Base-by-base conservation (phyloP, 306 rosid species). In the Prunus mira region DNA sequence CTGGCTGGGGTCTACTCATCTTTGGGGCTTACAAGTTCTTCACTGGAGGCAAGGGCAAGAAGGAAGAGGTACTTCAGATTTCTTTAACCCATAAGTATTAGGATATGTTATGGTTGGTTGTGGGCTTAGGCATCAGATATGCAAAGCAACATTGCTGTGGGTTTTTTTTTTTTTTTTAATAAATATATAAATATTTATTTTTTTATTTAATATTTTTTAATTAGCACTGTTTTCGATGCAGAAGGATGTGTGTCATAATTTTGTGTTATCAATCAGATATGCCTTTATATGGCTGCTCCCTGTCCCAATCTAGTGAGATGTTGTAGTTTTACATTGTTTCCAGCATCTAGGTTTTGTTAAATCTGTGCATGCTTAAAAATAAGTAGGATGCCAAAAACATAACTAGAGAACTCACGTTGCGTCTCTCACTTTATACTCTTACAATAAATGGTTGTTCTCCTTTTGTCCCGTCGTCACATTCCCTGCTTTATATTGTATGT, bases 1-100 rank as follows among this genome's bases (percentile, higher is more conserved):
- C 93, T 25, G 99, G 98, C 54, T 92, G 98, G 99, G 99, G 93
- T 61, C 20, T 96, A 69, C 77, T 88, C 58, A 2, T 96, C 85
- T 89, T 0, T 78, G 81, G 89, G 9, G 69, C 81, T n/a, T 96
- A 83, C 90, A 92, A 92, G 84, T 76, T 84, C 69, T 83, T 85
- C 82, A 62, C 98, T 0, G 55, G 87, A 50, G 97, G 99, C 82
- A 87, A 90, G 60, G 95, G 75, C 82, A 89, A 91, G 87, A 91
- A 96, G 81, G 98, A 91, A 67, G 93, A 89, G 99, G 99, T 96
- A 91, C 81, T 79, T 76, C 25, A 27, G 11, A 46, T 65, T 47
- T 43, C 25, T 60, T 52, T 67, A 30, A 57, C 56, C 11, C 30
- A 69, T 25, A 41, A 55, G 43, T 52, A 24, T 32, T 61, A 49